phyloP scores from a whole-genome alignment of 2,329 filamentous ascomycete species.

The Magnaporthiopsis poae region DNA sequence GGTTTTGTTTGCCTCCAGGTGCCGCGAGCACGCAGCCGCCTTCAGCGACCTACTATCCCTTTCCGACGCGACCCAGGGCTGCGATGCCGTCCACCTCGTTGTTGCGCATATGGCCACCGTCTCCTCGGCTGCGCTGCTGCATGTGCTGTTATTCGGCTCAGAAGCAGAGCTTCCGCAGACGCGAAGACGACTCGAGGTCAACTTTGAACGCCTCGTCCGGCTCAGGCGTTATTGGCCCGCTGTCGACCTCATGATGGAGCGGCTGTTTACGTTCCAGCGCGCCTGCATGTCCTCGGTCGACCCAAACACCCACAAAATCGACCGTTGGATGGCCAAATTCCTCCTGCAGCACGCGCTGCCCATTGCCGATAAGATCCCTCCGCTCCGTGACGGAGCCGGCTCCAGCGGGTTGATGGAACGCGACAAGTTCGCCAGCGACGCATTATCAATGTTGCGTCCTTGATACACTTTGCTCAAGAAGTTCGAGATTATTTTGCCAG shows the following conservation, averaged over 20 bases:
- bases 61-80: conserved; percentile 10
- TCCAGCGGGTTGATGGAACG: not conserved
- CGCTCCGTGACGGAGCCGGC: too few species aligned
- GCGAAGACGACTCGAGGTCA: conserved; percentile 9
- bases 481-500: too few species aligned
- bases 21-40: not conserved
- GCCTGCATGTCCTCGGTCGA: conserved; percentile 9
- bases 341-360: conserved; percentile 13
- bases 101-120: conserved; percentile 26
- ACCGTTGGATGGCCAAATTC: conserved; percentile 14
- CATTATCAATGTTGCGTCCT: not conserved
- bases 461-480: too few species aligned
- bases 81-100: conserved; percentile 22
- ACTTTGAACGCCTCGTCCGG: conserved; percentile 13
- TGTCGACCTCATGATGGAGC: conserved; percentile 10
- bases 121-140: conserved; percentile 25
- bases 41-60: conserved; percentile 7
- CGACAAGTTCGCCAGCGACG: not conserved
- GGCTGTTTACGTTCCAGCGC: conserved; percentile 11
- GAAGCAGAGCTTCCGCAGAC: conserved; percentile 8
- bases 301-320: conserved; percentile 10
- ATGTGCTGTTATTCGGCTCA: conserved; percentile 23
- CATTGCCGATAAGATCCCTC: conserved; percentile 8
- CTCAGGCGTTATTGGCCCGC: conserved; percentile 12
- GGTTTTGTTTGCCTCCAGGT: not conserved